These are phyloP conservation scores for Gryganskiella cystojenkinii DNA, from an alignment of 192 early-diverging fungal genomes.

Conservation along the genomic window DNA sequence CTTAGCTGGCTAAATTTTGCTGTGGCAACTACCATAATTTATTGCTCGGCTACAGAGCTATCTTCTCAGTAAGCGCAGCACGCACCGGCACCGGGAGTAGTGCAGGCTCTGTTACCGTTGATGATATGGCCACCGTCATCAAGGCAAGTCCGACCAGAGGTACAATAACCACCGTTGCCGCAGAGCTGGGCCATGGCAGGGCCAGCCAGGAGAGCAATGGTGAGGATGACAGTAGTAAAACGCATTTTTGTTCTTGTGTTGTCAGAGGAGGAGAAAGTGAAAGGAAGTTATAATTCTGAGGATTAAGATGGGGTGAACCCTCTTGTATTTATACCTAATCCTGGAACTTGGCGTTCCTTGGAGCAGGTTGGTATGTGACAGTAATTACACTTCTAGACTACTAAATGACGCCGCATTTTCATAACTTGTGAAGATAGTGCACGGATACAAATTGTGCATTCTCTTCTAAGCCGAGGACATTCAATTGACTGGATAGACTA, in stretches of 20 bases:
- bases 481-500: background rate
- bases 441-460: slow-evolving; percentile 3
- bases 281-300: slow-evolving; percentile 3
- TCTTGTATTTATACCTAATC: slow-evolving; percentile 2
- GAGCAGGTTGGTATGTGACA: too few species aligned
- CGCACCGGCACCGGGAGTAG: slow-evolving; percentile 6
- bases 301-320: background rate
- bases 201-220: slow-evolving; percentile 7
- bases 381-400: background rate
- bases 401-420: background rate
- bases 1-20: background rate
- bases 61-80: slow-evolving; percentile 9
- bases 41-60: background rate
- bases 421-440: slow-evolving; percentile 3
- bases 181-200: slow-evolving; percentile 2
- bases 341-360: background rate
- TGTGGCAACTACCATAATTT: background rate
- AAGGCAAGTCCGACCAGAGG: slow-evolving; percentile 1
- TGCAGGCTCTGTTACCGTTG: background rate
- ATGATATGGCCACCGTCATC: slow-evolving; percentile 2
- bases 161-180: slow-evolving; percentile 4
- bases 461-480: slow-evolving; percentile 2
- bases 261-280: background rate
- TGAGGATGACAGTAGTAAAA: slow-evolving; percentile 6
- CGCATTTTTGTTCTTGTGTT: slow-evolving; percentile 10